Evolutionary conservation across 257 asterid genomes (phyloP).

Genomic region (Leptodermis oblonga): DNA sequence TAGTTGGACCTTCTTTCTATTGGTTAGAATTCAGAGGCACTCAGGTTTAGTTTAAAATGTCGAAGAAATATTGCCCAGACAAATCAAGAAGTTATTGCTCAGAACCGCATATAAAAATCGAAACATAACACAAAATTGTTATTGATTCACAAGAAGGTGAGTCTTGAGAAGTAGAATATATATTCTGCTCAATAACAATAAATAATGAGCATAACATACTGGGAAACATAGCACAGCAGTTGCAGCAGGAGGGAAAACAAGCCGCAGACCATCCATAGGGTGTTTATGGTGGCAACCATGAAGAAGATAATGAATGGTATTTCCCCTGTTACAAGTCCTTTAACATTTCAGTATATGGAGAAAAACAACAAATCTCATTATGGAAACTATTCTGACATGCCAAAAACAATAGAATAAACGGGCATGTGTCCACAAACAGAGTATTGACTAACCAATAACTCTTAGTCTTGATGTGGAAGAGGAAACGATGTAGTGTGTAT

Average conservation of each 20-base stretch:
- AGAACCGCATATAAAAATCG: not conserved
- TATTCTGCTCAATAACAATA: not conserved
- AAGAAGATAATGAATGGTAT: conserved; percentile 41
- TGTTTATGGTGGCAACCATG: conserved; percentile 54
- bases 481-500: conserved; percentile 39
- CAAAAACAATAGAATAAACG: not conserved
- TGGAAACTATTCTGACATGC: not conserved
- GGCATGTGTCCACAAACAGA: not conserved
- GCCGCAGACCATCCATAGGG: conserved; percentile 50
- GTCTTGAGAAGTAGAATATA: not conserved
- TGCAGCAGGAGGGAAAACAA: conserved; percentile 47
- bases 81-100: not conserved
- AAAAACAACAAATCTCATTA: not conserved
- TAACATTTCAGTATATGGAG: not conserved
- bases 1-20: not conserved
- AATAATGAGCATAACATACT: conserved; percentile 23
- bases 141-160: not conserved
- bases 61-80: not conserved
- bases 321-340: conserved; percentile 28
- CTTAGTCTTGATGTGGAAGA: conserved; percentile 38
- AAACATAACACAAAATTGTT: not conserved
- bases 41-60: not conserved
- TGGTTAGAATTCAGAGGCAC: not conserved
- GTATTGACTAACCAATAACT: conserved; percentile 31
- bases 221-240: conserved; percentile 40